Evolutionary conservation across 176 grass and related monocot species (phyloP).

Genomic region (Areca catechu): DNA sequence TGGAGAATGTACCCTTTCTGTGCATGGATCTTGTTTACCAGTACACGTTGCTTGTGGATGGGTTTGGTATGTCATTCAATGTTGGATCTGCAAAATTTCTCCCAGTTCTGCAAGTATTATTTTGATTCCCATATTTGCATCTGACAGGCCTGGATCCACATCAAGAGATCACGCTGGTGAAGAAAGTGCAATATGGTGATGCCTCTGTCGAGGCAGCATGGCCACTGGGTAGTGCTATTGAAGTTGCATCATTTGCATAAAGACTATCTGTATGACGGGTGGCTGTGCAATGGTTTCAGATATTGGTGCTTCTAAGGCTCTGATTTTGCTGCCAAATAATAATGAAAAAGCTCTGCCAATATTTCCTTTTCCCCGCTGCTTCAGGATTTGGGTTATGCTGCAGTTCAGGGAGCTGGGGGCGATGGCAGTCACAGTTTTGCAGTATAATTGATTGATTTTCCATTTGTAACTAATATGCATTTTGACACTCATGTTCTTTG

Average conservation of each 20-base stretch:
- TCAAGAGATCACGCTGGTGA: conserved; percentile 32
- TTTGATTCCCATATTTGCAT: neutral
- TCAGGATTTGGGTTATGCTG: too few relatives aligned
- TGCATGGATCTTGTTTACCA: conserved; percentile 50
- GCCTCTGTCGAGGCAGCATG: conserved; percentile 24
- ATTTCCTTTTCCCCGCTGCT: too few relatives aligned
- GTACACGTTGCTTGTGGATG: conserved; percentile 46
- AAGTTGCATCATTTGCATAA: conserved; percentile 22
- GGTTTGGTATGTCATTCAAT: conserved; percentile 25
- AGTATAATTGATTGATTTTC: too few relatives aligned
- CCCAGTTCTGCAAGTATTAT: neutral
- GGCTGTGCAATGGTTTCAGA: too few relatives aligned
- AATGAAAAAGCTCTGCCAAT: too few relatives aligned
- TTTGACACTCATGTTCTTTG: too few relatives aligned
- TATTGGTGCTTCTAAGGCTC: too few relatives aligned
- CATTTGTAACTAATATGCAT: too few relatives aligned
- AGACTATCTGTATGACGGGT: neutral
- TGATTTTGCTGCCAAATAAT: too few relatives aligned
- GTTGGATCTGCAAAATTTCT: too few relatives aligned
- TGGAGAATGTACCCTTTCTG: conserved; percentile 20
- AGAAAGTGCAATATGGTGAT: conserved; percentile 34
- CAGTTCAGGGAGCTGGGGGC: too few relatives aligned
- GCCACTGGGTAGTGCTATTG: conserved; percentile 43
- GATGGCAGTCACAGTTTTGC: too few relatives aligned
- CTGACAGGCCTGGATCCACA: conserved; percentile 26